Evolutionary conservation across 2,329 filamentous ascomycete genomes (phyloP), one percentile per base, ranked within the genome.

Genomic region (Rhinocladiella mackenziei): DNA sequence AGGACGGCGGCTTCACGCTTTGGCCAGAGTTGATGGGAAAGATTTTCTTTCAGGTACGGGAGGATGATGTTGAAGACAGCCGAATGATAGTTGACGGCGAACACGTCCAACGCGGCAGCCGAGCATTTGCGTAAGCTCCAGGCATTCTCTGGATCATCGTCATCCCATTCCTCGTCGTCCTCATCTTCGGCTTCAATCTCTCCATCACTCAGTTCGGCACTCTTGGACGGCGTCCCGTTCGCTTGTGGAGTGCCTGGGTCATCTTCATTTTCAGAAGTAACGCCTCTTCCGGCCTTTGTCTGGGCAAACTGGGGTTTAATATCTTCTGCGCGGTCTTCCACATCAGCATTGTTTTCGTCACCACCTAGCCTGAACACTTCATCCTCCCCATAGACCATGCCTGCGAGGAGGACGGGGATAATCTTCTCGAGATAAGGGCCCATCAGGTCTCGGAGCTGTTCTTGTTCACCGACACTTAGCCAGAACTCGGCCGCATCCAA

Each of bases 81-180:
- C 42, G 83, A 80, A 57, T 87, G 83, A 65, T 95, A 98, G 52
- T 95, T 86, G 39, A 84, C 85, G 13, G 92, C 89, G 58, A 98
- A 89, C 9, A 95, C 87, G 62, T 98, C 92, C 29, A 98, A 74
- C 6, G 92, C 89, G 9, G 92, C 92, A 5, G 92, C 92, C 26
- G 92, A 97, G 70, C 92, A 97, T 69, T 98, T 98, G 52, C 92
- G 81, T 40, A 98, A 73, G 42, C 91, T 97, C 92, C 92, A 98
- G 57, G 81, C 80, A 63, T 94, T 88, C 63, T 97, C 92, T 0
- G 88, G 87, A 56, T 89, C 87, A 37, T 76, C 78, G 23, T 72
- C 74, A 29, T 75, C 73, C 51, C 87, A 75, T 47, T 79, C 87
- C 35, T 86, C 85, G 43, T 82, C 77, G 20, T 74, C 73, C 26